Evolutionary conservation across 306 rosid genomes (phyloP).

Genomic region (Citrullus colocynthis): DNA sequence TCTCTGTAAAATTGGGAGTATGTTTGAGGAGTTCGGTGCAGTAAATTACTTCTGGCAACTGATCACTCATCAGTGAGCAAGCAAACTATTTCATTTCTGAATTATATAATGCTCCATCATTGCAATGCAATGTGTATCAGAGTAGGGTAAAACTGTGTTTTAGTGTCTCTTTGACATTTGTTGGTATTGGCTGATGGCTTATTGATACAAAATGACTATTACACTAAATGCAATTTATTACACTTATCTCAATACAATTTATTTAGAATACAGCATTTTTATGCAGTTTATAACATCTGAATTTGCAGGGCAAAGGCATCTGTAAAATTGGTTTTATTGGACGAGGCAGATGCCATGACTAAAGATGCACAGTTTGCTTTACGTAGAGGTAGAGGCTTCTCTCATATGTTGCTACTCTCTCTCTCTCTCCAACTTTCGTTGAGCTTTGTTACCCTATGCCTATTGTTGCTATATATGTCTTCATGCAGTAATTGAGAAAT

Average conservation of each 20-base stretch:
- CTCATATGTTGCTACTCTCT: neutral
- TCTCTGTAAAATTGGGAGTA: neutral
- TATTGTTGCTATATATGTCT: neutral
- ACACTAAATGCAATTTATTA: too few species aligned
- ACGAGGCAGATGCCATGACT: slow-evolving; percentile 98
- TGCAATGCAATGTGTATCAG: neutral
- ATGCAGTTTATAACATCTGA: neutral
- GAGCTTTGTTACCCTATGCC: neutral
- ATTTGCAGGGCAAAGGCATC: slow-evolving; percentile 51
- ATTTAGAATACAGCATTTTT: neutral
- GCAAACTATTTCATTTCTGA: neutral
- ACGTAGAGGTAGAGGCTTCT: slow-evolving; percentile 92
- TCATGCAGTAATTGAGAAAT: slow-evolving; percentile 79
- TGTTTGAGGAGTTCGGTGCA: neutral
- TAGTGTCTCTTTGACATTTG: neutral
- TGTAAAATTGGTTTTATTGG: slow-evolving; percentile 76
- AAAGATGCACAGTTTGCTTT: slow-evolving; percentile 96
- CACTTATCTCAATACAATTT: neutral
- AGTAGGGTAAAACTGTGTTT: neutral
- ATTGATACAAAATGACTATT: neutral
- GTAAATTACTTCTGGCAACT: neutral
- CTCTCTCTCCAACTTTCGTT: neutral
- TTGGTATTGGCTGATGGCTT: neutral
- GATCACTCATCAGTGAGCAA: neutral
- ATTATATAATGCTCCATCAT: neutral